Conservation (phyloP, 331 rosid species). For the Acacia pycnantha region DNA sequence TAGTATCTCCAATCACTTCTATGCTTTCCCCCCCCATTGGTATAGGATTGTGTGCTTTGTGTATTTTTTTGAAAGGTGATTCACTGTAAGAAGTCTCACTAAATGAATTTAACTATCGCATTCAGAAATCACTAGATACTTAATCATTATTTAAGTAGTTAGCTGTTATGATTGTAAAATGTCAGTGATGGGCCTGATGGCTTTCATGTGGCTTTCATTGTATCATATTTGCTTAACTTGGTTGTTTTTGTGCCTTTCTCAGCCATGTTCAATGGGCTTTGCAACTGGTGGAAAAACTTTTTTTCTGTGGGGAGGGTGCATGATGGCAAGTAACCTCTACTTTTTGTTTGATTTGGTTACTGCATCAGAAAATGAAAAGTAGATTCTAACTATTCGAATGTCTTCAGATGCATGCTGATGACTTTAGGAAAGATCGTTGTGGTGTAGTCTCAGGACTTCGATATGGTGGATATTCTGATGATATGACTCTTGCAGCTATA, state of each 20-base stretch:
- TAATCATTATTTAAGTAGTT: neutral
- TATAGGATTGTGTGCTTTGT: constrained; percentile 16
- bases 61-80: neutral
- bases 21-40: neutral
- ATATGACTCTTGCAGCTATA: constrained; percentile 98
- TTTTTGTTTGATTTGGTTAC: neutral
- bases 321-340: constrained; percentile 80
- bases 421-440: constrained; percentile 69
- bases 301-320: constrained; percentile 99
- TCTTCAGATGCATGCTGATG: constrained; percentile 95
- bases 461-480: constrained; percentile 98
- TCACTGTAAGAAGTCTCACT: constrained; percentile 13
- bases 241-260: constrained; percentile 16
- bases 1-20: constrained; percentile 8
- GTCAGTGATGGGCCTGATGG: neutral
- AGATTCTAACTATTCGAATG: constrained; percentile 27
- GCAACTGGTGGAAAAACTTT: constrained; percentile 99
- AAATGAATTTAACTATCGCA: constrained; percentile 17
- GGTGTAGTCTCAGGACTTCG: constrained; percentile 84
- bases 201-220: neutral
- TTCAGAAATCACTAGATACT: neutral
- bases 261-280: constrained; percentile 99
- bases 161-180: constrained; percentile 8
- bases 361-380: constrained; percentile 6
- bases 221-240: neutral